phyloP scores from a whole-genome alignment of 2,329 filamentous ascomycete species.

The Aspergillus candidus region DNA sequence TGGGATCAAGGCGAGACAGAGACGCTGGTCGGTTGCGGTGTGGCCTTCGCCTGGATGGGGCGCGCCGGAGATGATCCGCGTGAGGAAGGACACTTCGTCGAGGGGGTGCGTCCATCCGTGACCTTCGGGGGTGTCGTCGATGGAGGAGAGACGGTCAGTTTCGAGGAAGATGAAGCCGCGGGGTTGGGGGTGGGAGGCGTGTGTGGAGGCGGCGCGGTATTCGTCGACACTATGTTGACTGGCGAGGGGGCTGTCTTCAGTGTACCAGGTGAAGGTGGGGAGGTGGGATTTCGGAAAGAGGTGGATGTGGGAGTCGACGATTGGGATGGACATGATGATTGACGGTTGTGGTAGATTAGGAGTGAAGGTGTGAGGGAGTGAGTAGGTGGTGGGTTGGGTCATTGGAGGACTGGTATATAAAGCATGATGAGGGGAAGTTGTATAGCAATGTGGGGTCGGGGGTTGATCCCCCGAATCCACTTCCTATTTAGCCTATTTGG shows the following conservation, averaged over 20 bases:
- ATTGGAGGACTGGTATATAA: too few relatives aligned
- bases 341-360: too few relatives aligned
- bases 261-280: conserved; percentile 64
- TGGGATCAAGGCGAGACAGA: conserved; percentile 66
- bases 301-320: conserved; percentile 90
- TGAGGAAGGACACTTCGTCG: conserved; percentile 64
- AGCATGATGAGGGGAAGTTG: too few relatives aligned
- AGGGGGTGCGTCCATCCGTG: conserved; percentile 63
- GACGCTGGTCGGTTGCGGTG: conserved; percentile 42
- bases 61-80: conserved; percentile 58
- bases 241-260: conserved; percentile 52
- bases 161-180: conserved; percentile 77
- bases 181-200: conserved; percentile 38
- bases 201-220: conserved; percentile 46
- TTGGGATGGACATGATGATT: conserved; percentile 35
- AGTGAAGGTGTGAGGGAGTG: too few relatives aligned
- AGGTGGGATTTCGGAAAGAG: conserved; percentile 69
- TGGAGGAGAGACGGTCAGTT: conserved; percentile 64
- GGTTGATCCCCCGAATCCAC: too few relatives aligned
- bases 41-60: conserved; percentile 56
- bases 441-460: too few relatives aligned
- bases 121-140: conserved; percentile 37
- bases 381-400: too few relatives aligned
- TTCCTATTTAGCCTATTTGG: too few relatives aligned
- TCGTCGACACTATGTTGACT: conserved; percentile 60